These are phyloP conservation scores for Paecilomyces formosus DNA, from an alignment of 2,329 filamentous ascomycete genomes.

Conservation along the genomic window DNA sequence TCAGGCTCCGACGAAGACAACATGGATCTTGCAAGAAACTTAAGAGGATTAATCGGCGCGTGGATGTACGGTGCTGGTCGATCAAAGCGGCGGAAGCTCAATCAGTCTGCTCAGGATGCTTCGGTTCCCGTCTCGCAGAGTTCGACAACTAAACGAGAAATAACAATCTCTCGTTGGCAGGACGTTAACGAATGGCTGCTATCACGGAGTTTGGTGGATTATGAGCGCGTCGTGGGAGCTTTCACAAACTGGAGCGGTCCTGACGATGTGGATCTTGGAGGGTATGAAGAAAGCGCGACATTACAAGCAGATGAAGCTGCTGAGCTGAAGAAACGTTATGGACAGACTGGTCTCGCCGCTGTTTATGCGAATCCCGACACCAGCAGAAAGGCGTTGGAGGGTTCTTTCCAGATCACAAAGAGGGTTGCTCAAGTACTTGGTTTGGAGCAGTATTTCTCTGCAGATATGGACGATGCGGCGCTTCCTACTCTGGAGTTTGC, in stretches of 20 bases:
- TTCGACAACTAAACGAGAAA: conserved; percentile 10
- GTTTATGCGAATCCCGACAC: conserved; percentile 48
- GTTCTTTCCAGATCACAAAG: conserved; percentile 41
- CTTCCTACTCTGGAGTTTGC: conserved; percentile 24
- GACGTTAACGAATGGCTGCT: conserved; percentile 54
- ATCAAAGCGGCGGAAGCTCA: conserved; percentile 47
- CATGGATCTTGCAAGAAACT: conserved; percentile 43
- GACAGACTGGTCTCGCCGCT: conserved; percentile 52
- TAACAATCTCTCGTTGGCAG: conserved; percentile 44
- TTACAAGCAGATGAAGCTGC: conserved; percentile 36
- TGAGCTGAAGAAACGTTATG: conserved; percentile 44
- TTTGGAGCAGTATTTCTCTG: conserved; percentile 38
- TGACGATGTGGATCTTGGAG: conserved; percentile 51
- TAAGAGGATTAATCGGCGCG: conserved; percentile 53
- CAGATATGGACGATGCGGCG: conserved; percentile 11
- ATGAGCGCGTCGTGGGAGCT: conserved; percentile 42
- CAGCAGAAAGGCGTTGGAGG: conserved; percentile 38
- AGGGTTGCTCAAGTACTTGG: conserved; percentile 45
- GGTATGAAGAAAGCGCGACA: conserved; percentile 38
- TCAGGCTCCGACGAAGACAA: conserved; percentile 24
- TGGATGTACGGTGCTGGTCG: conserved; percentile 55
- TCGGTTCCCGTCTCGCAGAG: conserved; percentile 20
- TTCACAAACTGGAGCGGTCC: conserved; percentile 55
- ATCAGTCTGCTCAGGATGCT: conserved; percentile 18
- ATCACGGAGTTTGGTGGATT: conserved; percentile 43